Evolutionary conservation across 345 rosid genomes (phyloP), one percentile per base, ranked within the genome.

Genomic region (Linum tenue): DNA sequence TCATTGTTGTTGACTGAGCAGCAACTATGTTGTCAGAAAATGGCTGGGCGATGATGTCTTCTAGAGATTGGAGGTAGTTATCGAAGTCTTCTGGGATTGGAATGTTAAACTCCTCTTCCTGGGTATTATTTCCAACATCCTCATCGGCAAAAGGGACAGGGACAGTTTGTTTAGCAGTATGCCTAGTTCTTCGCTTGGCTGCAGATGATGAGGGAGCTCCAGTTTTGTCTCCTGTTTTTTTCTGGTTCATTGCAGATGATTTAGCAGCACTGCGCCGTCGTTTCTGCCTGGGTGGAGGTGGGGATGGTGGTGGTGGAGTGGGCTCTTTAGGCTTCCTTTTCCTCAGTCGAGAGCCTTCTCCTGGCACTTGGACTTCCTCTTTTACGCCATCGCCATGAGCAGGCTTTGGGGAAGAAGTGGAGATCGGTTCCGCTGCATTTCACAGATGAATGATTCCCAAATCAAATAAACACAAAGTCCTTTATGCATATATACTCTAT

Each of bases 21-120:
- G 55, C 61, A 3, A 15, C 9, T 15, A 40, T 69, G 65, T 5
- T 43, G 64, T 74, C 77, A 51, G 77, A 39, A 35, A 75, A 63
- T 59, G 85, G 87, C 69, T 77, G 81, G 53, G 72, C 68, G 51
- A 89, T 83, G 63, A 85, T 83, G 56, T 73, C 85, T 59, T 83
- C 89, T 60, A 89, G 71, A n/a, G 89, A 77, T 71, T 70, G 73
- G 6, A 89, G 83, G 67, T 82, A 89, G 71, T 64, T 77, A 67
- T 87, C 91, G 55, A 89, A 89, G 68, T 87, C 86, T 64, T 73
- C 87, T 5, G 84, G 81, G 63, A 80, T 76, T n/a, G 72, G 15
- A 48, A 48, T 75, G n/a, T 48, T 63, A 37, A 65, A 60, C 7
- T 70, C 48, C 55, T 79, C 77, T 1, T 73, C 71, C 36, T 64